Conservation (phyloP, 805 yeast genomes). For the Candida germanica region DNA sequence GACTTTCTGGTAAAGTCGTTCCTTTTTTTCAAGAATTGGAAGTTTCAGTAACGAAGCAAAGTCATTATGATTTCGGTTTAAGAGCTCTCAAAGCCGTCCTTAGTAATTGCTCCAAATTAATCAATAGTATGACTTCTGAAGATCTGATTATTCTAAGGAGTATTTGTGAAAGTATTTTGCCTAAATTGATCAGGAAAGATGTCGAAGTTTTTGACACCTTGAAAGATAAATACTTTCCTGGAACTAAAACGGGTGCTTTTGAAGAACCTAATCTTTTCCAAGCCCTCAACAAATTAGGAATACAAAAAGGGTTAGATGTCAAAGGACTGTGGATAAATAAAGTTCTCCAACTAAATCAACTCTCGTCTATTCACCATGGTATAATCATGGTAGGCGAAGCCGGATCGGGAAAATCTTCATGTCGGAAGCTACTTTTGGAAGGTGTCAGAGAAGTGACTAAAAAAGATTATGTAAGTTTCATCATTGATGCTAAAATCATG, state of each 20-base stretch:
- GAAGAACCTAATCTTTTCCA: conserved; percentile 24
- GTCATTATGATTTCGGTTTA: conserved; percentile 88
- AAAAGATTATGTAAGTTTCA: conserved; percentile 36
- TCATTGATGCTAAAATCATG: conserved; percentile 74
- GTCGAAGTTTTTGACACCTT: conserved; percentile 32
- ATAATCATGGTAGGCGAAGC: conserved; percentile 75
- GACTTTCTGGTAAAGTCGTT: conserved; percentile 48
- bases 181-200: conserved; percentile 62
- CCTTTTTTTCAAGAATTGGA: conserved; percentile 51
- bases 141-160: conserved; percentile 43
- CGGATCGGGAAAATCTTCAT: conserved; percentile 68
- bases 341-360: conserved; percentile 53
- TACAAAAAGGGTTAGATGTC: background rate
- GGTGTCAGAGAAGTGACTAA: conserved; percentile 38
- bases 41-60: conserved; percentile 45
- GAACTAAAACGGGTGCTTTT: conserved; percentile 10
- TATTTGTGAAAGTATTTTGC: conserved; percentile 60
- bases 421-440: conserved; percentile 48
- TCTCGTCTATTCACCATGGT: conserved; percentile 69
- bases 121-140: conserved; percentile 18
- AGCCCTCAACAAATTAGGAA: background rate
- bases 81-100: conserved; percentile 74
- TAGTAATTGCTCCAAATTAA: conserved; percentile 50
- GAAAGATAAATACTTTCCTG: conserved; percentile 23
- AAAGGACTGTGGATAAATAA: conserved; percentile 11